Conservation (phyloP, 257 asterid species). For the Lycium ferocissimum region DNA sequence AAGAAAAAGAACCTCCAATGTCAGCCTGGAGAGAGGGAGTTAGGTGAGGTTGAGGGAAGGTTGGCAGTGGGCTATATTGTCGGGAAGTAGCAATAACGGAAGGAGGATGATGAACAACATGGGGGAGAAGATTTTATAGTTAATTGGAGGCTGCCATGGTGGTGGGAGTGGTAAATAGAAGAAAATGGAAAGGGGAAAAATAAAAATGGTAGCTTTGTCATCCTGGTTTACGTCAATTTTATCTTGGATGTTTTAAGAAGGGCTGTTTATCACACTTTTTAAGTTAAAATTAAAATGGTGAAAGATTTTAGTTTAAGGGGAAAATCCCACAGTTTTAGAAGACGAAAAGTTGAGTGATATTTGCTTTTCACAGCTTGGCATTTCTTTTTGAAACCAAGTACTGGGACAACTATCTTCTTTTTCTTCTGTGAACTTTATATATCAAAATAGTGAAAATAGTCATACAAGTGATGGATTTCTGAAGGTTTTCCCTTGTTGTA, state of each 20-base stretch:
- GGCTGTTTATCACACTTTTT: neutral
- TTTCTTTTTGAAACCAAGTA: slow-evolving; percentile 25
- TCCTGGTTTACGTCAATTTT: neutral
- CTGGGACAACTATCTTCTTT: neutral
- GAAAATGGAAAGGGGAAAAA: neutral
- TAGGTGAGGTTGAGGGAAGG: neutral
- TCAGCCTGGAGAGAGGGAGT: slow-evolving; percentile 3
- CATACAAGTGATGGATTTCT: neutral
- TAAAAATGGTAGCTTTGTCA: neutral
- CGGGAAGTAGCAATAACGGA: neutral
- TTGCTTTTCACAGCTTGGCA: neutral
- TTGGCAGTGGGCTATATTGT: neutral
- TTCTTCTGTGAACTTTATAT: neutral
- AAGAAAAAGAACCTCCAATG: slow-evolving; percentile 18
- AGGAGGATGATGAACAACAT: neutral
- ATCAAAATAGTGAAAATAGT: neutral
- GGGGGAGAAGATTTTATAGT: neutral
- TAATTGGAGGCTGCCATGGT: neutral
- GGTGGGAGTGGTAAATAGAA: neutral
- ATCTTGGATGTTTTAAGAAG: slow-evolving; percentile 16
- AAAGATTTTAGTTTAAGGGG: neutral
- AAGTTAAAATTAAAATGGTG: neutral
- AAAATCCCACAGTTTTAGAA: neutral
- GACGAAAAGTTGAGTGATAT: neutral
- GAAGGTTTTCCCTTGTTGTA: neutral